Evolutionary conservation across 2,329 filamentous ascomycete species (phyloP).

Genomic region (Chaetomium strumarium): DNA sequence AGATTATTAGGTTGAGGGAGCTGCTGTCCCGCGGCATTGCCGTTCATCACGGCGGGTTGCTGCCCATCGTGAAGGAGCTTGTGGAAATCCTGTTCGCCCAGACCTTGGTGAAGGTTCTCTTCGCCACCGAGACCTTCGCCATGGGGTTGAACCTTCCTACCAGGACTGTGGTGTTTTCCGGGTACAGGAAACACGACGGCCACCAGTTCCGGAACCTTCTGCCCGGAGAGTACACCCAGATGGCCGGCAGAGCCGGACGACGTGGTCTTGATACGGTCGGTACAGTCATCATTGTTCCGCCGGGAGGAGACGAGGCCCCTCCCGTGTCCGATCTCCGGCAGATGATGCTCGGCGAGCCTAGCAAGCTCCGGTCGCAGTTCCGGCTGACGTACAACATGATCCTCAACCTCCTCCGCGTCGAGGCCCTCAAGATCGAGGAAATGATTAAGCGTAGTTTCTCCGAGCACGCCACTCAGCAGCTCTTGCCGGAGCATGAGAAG

Average conservation of each 20-base stretch:
- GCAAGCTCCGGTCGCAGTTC: slow-evolving; percentile 93
- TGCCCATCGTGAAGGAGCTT: slow-evolving; percentile 96
- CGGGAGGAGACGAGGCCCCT: slow-evolving; percentile 79
- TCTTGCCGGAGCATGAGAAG: slow-evolving; percentile 92
- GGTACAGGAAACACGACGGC: slow-evolving; percentile 93
- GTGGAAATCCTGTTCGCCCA: slow-evolving; percentile 96
- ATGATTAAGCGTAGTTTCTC: slow-evolving; percentile 99
- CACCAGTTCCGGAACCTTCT: slow-evolving; percentile 85
- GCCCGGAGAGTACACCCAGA: slow-evolving; percentile 96
- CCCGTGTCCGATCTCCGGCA: slow-evolving; percentile 75
- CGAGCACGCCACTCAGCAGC: slow-evolving; percentile 91
- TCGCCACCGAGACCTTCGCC: slow-evolving; percentile 96
- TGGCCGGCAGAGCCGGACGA: slow-evolving; percentile 91
- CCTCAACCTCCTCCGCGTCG: slow-evolving; percentile 85
- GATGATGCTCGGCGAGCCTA: slow-evolving; percentile 95
- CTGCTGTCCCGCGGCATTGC: slow-evolving; percentile 83
- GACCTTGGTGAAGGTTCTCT: slow-evolving; percentile 91
- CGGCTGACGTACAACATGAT: slow-evolving; percentile 99
- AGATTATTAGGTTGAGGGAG: slow-evolving; percentile 83
- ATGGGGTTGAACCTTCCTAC: slow-evolving; percentile 97
- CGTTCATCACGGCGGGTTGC: slow-evolving; percentile 88
- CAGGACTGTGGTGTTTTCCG: slow-evolving; percentile 93
- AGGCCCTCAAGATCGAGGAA: slow-evolving; percentile 96
- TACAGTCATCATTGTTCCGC: slow-evolving; percentile 87
- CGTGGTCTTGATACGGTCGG: slow-evolving; percentile 89